Base-by-base conservation (phyloP, 805 yeast genomes). In the Cyberlindnera petersonii region DNA sequence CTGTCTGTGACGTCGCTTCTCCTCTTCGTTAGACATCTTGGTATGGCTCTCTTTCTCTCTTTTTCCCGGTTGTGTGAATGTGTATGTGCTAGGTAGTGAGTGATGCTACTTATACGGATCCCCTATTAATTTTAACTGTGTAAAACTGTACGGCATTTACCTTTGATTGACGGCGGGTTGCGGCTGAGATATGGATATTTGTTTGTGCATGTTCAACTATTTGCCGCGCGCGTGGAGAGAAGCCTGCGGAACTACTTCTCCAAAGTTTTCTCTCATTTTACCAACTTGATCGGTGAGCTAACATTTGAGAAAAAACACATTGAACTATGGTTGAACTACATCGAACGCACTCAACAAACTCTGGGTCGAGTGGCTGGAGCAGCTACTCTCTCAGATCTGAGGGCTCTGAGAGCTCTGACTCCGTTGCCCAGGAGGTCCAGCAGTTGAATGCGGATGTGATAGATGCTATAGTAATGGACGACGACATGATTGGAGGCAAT, bases 401-500 rank as follows among this genome's bases (percentile, higher is more conserved):
- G 28, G 40, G n/a, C 33, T 17, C n/a, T 10, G 13, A 6, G 21
- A 38, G n/a, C 33, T 17, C n/a, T 10, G 13, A 6, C 22, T 39
- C 42, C 20, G 41, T 37, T 13, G 49, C 40, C n/a, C 37, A 33
- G 2, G 45, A 44, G 21, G 42, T 46, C n/a, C 47, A 43, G 21
- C 40, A 37, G 23, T 31, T 47, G 26, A 43, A 50, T 27, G 24
- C 40, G 5, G 50, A 47, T 17, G 47, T 49, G 6, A 27, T 49
- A 20, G 31, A 37, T 8, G 45, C 39, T 13, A 31, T 32, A 9
- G 26, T 39, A 16, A 36, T 37, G 18, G 35, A 32, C 6, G 53
- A 50, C 21, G 52, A 50, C 37, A 7, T 48, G 13, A 10, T 37
- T 30, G 37, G 27, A 8, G 43, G 41, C 8, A 22, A 28, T 20